phyloP scores from a whole-genome alignment of 129 eudicot species.

The Tagetes erecta region DNA sequence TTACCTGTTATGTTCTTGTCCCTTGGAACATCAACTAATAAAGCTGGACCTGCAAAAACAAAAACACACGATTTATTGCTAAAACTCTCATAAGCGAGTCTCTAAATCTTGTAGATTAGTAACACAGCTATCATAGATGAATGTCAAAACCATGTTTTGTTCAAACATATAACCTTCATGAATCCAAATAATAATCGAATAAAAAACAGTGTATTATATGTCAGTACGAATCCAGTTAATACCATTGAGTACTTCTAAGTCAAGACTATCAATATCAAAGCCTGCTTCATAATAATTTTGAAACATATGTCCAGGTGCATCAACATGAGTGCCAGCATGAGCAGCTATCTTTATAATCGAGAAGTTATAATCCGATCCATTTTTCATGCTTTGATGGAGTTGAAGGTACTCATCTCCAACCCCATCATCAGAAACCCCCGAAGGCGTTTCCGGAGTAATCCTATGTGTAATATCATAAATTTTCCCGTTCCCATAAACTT shows the following conservation, averaged over 20 bases:
- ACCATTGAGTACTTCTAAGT: constrained; percentile 70
- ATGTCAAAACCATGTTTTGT: not conserved
- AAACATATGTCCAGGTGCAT: constrained; percentile 83
- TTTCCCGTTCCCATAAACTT: constrained; percentile 50
- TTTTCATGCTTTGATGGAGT: constrained; percentile 58
- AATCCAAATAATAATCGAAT: not conserved
- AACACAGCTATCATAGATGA: not conserved
- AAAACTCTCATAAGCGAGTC: not conserved
- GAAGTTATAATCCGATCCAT: constrained; percentile 68
- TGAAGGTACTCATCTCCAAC: constrained; percentile 46
- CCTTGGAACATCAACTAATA: constrained; percentile 63
- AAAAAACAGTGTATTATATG: not conserved
- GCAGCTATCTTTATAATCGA: constrained; percentile 62
- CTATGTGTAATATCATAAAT: constrained; percentile 71
- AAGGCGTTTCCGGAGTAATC: constrained; percentile 43
- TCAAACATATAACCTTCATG: not conserved
- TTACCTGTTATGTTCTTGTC: constrained; percentile 62
- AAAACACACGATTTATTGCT: not conserved
- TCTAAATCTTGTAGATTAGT: not conserved
- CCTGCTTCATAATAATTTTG: constrained; percentile 73
- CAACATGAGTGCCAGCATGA: constrained; percentile 89
- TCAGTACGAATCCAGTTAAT: not conserved
- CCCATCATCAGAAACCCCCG: constrained; percentile 45
- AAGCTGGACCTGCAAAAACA: constrained; percentile 47
- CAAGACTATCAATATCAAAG: constrained; percentile 74